phyloP scores from a whole-genome alignment of 176 grass and related monocot species.

The Microstegium vimineum region DNA sequence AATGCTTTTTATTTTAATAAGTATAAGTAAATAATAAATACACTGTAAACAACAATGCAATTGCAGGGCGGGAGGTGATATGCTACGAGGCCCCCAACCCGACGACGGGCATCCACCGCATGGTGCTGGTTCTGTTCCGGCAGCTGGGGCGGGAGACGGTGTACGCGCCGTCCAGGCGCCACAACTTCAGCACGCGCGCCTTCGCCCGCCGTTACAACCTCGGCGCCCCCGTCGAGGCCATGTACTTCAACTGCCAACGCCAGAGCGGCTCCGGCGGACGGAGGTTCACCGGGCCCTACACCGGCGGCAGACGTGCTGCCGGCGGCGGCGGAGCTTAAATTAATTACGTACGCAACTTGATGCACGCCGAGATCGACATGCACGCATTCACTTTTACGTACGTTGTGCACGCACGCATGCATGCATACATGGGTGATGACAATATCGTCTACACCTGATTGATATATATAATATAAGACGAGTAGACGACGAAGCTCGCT shows the following conservation, averaged over 20 bases:
- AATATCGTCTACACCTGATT: too few species aligned
- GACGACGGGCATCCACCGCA: constrained; percentile 65
- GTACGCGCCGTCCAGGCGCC: constrained; percentile 46
- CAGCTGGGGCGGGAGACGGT: constrained; percentile 65
- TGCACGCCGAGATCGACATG: too few species aligned
- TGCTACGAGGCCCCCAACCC: constrained; percentile 65
- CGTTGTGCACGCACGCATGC: too few species aligned
- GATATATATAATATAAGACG: too few species aligned
- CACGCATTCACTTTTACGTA: too few species aligned
- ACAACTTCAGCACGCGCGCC: constrained; percentile 66
- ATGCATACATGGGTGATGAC: too few species aligned
- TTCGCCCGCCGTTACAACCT: constrained; percentile 66
- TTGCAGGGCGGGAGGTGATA: constrained; percentile 46
- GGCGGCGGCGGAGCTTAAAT: too few species aligned
- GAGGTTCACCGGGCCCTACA: constrained; percentile 48
- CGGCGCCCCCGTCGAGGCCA: constrained; percentile 51
- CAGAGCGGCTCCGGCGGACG: constrained; percentile 66
- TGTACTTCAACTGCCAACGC: constrained; percentile 83
- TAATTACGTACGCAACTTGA: too few species aligned
- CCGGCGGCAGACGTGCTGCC: constrained; percentile 7
- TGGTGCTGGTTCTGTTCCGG: constrained; percentile 69
- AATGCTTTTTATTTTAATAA: too few species aligned
- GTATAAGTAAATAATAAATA: too few species aligned
- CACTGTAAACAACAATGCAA: too few species aligned
- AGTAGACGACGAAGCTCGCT: too few species aligned